Evolutionary conservation across 208 protist genomes (phyloP).

Genomic region (Leishmania turanica): DNA sequence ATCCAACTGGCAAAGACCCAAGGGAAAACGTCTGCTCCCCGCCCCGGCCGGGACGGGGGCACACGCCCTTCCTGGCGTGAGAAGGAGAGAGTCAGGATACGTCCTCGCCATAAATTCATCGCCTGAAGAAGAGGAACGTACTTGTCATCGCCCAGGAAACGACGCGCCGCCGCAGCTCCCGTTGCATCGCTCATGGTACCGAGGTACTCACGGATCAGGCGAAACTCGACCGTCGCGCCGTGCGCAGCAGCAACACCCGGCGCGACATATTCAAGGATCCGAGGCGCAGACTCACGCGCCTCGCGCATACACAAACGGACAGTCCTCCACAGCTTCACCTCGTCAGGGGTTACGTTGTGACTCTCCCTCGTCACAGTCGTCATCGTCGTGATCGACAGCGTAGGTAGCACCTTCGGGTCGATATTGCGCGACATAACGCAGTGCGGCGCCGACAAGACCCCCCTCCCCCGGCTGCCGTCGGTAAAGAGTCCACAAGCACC

Average conservation of each 20-base stretch:
- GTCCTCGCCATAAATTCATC: background rate
- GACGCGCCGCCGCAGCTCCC: background rate
- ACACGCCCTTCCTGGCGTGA: too few relatives aligned
- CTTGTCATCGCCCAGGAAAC: background rate
- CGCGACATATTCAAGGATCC: too few relatives aligned
- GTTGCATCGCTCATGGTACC: background rate
- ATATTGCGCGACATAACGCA: background rate
- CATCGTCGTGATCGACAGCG: conserved; percentile 43
- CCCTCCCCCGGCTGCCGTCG: background rate
- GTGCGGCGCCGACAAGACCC: background rate
- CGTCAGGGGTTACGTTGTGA: conserved; percentile 64
- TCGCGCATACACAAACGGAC: conserved; percentile 37
- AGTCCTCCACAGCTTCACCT: conserved; percentile 45
- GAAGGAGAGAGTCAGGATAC: too few relatives aligned
- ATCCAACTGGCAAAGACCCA: too few relatives aligned
- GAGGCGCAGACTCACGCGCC: background rate
- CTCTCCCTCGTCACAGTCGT: conserved; percentile 37
- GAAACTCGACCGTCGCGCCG: background rate
- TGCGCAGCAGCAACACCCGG: background rate
- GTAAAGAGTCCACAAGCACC: background rate
- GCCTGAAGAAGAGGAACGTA: background rate
- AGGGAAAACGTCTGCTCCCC: too few relatives aligned
- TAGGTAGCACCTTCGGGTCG: conserved; percentile 23
- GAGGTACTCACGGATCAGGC: background rate
- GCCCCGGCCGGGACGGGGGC: too few relatives aligned